Evolutionary conservation across 2,329 filamentous ascomycete genomes (phyloP).

Genomic region (Aspergillus sp.): DNA sequence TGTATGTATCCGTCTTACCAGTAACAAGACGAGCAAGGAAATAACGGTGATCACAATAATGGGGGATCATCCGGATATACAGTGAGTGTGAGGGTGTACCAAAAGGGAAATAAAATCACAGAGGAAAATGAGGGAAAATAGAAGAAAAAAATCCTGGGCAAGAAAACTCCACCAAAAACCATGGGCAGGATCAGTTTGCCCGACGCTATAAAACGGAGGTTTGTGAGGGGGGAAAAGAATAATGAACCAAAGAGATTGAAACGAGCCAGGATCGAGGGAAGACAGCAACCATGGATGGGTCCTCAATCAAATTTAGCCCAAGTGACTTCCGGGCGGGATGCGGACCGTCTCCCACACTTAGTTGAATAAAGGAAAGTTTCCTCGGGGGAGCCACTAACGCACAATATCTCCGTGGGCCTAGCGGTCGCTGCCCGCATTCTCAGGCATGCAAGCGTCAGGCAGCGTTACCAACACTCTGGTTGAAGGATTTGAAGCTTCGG

Average conservation of each 20-base stretch:
- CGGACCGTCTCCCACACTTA: constrained; percentile 26
- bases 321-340: constrained; percentile 28
- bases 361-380: constrained; percentile 14
- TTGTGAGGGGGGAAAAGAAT: background rate
- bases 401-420: constrained; percentile 8
- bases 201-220: background rate
- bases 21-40: background rate
- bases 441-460: constrained; percentile 12
- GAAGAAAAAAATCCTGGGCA: too few species aligned
- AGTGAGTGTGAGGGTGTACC: too few species aligned
- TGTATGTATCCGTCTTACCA: background rate
- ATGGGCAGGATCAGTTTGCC: background rate
- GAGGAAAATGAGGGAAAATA: too few species aligned
- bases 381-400: constrained; percentile 12
- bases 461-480: constrained; percentile 22
- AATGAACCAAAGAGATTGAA: background rate
- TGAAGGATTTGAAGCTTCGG: constrained; percentile 24
- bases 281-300: background rate
- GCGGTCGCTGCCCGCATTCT: constrained; percentile 12
- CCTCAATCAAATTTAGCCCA: constrained; percentile 5
- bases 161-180: too few species aligned
- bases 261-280: background rate
- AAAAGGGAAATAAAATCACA: too few species aligned
- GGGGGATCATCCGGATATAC: background rate
- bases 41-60: background rate